Conservation (phyloP, 169 alveolate species). For the Plasmodium gaboni region DNA sequence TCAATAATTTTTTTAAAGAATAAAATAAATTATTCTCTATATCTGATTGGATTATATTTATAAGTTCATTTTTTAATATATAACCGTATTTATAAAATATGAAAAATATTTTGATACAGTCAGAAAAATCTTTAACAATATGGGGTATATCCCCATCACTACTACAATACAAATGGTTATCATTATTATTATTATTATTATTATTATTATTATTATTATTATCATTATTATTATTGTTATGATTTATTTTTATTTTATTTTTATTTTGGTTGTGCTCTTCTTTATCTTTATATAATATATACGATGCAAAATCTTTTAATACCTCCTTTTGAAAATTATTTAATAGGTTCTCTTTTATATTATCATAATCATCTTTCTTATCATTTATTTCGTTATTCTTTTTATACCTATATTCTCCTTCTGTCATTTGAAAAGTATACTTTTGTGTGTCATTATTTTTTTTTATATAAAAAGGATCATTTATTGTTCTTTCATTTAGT, state of each 20-base stretch:
- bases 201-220: too few relatives aligned
- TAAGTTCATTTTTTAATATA: slow-evolving; percentile 27
- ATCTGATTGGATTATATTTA: slow-evolving; percentile 13
- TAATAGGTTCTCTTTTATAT: neutral
- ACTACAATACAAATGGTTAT: too few relatives aligned
- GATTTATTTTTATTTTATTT: too few relatives aligned
- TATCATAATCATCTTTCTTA: neutral
- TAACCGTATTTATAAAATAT: slow-evolving; percentile 71
- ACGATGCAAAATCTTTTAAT: slow-evolving; percentile 36
- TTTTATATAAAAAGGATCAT: slow-evolving; percentile 22
- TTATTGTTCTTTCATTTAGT: slow-evolving; percentile 23
- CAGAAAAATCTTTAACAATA: slow-evolving; percentile 60
- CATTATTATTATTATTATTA: too few relatives aligned
- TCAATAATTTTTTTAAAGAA: slow-evolving; percentile 32
- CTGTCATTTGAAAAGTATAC: neutral
- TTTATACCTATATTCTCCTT: too few relatives aligned
- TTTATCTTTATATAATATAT: slow-evolving; percentile 46
- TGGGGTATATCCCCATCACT: neutral
- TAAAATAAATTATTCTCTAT: slow-evolving; percentile 27
- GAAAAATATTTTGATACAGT: slow-evolving; percentile 52
- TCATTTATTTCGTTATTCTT: neutral
- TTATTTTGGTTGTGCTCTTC: neutral
- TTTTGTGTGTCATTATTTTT: neutral
- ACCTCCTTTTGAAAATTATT: neutral
- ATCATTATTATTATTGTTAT: too few relatives aligned